Evolutionary conservation across 1,284 basidiomycete species (phyloP).

Genomic region (Microstroma glucosiphilum): DNA sequence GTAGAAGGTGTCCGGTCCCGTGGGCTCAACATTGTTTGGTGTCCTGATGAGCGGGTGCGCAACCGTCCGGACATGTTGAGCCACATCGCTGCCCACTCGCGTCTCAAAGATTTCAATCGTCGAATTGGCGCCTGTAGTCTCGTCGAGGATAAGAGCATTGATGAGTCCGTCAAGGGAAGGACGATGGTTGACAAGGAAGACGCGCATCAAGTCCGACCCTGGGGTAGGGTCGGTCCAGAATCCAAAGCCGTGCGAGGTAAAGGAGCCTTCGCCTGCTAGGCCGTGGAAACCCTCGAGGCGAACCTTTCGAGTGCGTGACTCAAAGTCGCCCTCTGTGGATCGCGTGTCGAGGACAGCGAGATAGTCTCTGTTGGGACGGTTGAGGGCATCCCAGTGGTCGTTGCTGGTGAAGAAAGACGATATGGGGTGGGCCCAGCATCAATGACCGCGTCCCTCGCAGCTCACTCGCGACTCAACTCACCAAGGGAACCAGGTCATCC

Average conservation of each 20-base stretch:
- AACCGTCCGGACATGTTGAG: constrained; percentile 61
- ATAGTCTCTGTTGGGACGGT: constrained; percentile 42
- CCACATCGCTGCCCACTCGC: constrained; percentile 52
- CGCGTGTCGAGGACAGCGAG: constrained; percentile 62
- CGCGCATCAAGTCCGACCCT: constrained; percentile 21
- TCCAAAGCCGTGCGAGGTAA: constrained; percentile 67
- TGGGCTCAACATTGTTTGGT: constrained; percentile 66
- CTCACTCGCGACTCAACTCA: no score
- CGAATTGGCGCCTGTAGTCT: constrained; percentile 58
- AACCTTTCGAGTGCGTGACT: constrained; percentile 56
- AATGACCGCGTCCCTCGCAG: no score
- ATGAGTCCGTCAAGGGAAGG: constrained; percentile 26
- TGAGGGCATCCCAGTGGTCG: constrained; percentile 23
- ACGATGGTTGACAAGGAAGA: constrained; percentile 40
- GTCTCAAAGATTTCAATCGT: constrained; percentile 67
- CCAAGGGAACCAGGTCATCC: constrained; percentile 60
- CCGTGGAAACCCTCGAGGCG: constrained; percentile 53
- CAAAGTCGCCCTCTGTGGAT: constrained; percentile 53
- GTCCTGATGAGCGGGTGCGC: constrained; percentile 59
- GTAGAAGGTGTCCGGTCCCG: constrained; percentile 36
- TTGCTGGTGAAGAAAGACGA: neutral
- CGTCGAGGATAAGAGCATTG: constrained; percentile 10
- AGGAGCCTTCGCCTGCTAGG: constrained; percentile 49
- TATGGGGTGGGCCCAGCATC: no score
- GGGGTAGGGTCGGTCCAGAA: constrained; percentile 50